Conservation (phyloP, 352 stramenopile species). For the Phytophthora podocarpi region DNA sequence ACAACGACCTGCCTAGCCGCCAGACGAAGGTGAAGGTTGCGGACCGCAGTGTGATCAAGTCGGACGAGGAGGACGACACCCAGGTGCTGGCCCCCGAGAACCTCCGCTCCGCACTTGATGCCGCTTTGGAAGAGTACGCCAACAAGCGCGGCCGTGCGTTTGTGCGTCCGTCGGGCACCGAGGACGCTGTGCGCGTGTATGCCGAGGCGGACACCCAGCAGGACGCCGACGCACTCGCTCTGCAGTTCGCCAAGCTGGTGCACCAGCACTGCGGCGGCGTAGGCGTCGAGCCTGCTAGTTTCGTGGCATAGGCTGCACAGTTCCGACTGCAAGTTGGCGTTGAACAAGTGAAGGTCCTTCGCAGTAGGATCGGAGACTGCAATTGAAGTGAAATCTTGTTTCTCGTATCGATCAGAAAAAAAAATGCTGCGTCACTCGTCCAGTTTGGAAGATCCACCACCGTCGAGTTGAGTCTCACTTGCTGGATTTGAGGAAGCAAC, state of each 20-base stretch:
- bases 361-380: constrained; percentile 5
- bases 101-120: constrained; percentile 62
- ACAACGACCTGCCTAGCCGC: constrained; percentile 94
- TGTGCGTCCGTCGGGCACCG: constrained; percentile 96
- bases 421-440: not conserved
- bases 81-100: constrained; percentile 61
- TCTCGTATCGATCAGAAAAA: constrained; percentile 16
- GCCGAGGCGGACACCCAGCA: constrained; percentile 93
- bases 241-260: constrained; percentile 82
- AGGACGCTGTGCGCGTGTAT: constrained; percentile 99
- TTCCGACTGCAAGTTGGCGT: not conserved
- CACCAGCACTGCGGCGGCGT: constrained; percentile 79
- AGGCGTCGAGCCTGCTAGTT: constrained; percentile 61
- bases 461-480: constrained; percentile 5
- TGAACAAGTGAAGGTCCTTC: constrained; percentile 17
- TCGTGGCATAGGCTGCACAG: constrained; percentile 70
- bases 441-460: constrained; percentile 3
- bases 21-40: constrained; percentile 88
- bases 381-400: constrained; percentile 15
- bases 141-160: constrained; percentile 88
- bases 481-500: constrained; percentile 12
- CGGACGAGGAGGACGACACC: constrained; percentile 72
- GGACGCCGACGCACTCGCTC: constrained; percentile 90
- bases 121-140: constrained; percentile 59
- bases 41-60: constrained; percentile 67